phyloP scores from a whole-genome alignment of 2,329 filamentous ascomycete species.

The Trichoderma afroharzianum region DNA sequence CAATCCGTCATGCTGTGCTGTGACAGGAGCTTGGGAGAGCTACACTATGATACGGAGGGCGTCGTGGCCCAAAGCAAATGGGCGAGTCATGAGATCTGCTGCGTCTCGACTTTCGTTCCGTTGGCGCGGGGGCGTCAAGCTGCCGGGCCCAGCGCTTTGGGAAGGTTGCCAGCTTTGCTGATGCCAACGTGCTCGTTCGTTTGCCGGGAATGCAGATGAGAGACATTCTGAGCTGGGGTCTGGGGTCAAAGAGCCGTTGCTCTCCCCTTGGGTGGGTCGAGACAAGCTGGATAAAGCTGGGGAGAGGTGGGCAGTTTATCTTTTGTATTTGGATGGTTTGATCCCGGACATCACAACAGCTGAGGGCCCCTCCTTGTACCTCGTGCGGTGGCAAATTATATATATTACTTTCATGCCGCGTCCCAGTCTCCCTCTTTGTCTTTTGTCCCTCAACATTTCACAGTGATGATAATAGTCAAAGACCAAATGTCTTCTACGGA shows the following conservation, averaged over 20 bases:
- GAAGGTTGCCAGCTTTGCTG: not conserved
- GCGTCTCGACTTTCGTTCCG: not conserved
- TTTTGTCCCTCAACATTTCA: not conserved
- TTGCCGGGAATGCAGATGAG: not conserved
- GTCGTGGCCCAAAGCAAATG: not conserved
- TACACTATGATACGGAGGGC: not conserved
- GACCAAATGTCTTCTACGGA: not conserved
- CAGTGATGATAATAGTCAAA: not conserved
- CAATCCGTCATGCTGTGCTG: not conserved
- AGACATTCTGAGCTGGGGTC: slow-evolving; percentile 7
- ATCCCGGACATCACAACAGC: slow-evolving; percentile 5
- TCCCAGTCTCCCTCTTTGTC: not conserved
- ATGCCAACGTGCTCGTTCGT: not conserved
- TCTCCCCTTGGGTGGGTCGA: slow-evolving; percentile 4
- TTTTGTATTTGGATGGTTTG: slow-evolving; percentile 10
- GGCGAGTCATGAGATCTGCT: slow-evolving; percentile 5
- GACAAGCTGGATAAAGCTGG: slow-evolving; percentile 1
- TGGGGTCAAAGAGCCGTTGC: slow-evolving; percentile 4
- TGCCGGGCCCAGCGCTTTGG: not conserved
- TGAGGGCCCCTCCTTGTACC: not conserved
- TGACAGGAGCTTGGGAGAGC: not conserved
- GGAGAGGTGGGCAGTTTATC: not conserved
- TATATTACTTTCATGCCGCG: not conserved
- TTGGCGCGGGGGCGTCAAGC: not conserved
- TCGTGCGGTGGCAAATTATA: not conserved